These are phyloP conservation scores for Petunia axillaris DNA, from an alignment of 257 asterid species.

Conservation along the genomic window DNA sequence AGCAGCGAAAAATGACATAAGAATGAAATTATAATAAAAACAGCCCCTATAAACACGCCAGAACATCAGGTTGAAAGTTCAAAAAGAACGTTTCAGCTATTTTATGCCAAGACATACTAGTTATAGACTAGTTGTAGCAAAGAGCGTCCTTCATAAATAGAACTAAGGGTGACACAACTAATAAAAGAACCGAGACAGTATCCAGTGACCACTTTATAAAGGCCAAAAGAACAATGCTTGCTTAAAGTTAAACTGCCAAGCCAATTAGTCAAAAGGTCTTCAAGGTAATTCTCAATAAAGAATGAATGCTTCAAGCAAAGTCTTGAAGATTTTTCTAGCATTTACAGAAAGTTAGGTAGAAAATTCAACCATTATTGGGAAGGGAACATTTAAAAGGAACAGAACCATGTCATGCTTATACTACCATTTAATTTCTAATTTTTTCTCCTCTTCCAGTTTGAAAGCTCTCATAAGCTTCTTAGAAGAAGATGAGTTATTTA, in stretches of 20 bases:
- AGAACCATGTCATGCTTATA: not conserved
- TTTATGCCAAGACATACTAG: not conserved
- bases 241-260: not conserved
- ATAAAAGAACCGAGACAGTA: not conserved
- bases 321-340: not conserved
- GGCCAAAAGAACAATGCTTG: not conserved
- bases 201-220: constrained; percentile 1
- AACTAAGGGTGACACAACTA: not conserved
- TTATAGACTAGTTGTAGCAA: not conserved
- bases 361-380: not conserved
- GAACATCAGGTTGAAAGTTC: not conserved
- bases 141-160: not conserved
- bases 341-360: constrained; percentile 3
- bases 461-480: not conserved
- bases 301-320: not conserved
- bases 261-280: not conserved
- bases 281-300: constrained; percentile 10
- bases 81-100: not conserved
- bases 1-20: not conserved
- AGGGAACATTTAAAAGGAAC: not conserved
- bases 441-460: not conserved
- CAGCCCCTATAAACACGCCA: not conserved
- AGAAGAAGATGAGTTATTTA: constrained; percentile 15
- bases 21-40: not conserved
- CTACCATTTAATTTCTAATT: not conserved